phyloP scores from a whole-genome alignment of 257 asterid genomes.

The Parsonsia alboflavescens region DNA sequence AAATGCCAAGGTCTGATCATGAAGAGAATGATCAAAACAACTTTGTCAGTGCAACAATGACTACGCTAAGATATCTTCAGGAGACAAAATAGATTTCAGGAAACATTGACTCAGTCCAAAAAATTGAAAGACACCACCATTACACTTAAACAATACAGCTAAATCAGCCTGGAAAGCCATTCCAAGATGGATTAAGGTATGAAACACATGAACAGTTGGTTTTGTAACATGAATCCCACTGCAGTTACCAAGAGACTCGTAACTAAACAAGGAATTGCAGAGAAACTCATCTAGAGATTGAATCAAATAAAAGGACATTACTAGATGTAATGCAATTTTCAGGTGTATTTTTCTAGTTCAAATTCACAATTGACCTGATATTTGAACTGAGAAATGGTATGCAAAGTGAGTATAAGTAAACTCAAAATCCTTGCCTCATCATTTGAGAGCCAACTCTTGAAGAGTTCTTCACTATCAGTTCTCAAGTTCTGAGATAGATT shows the following conservation, averaged over 20 bases:
- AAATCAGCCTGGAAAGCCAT: background rate
- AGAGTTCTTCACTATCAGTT: conserved; percentile 75
- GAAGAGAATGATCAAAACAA: background rate
- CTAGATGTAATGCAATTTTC: background rate
- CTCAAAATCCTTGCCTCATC: conserved; percentile 62
- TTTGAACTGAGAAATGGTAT: background rate
- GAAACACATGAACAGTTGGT: background rate
- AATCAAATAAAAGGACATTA: background rate
- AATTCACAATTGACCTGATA: background rate
- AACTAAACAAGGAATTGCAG: background rate
- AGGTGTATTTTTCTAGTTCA: background rate
- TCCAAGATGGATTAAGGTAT: background rate
- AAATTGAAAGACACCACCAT: background rate
- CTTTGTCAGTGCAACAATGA: background rate
- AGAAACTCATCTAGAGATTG: background rate
- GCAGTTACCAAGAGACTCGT: background rate
- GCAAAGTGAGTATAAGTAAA: conserved; percentile 5
- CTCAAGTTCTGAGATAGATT: conserved; percentile 53
- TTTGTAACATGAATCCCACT: background rate
- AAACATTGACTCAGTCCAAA: background rate
- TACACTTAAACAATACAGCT: background rate
- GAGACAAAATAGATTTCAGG: background rate
- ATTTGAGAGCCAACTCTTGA: conserved; percentile 74
- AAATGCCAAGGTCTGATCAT: background rate
- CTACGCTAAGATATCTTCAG: background rate